Conservation (phyloP, 768 basidiomycete species). For the Xerocomellus amylosporus region DNA sequence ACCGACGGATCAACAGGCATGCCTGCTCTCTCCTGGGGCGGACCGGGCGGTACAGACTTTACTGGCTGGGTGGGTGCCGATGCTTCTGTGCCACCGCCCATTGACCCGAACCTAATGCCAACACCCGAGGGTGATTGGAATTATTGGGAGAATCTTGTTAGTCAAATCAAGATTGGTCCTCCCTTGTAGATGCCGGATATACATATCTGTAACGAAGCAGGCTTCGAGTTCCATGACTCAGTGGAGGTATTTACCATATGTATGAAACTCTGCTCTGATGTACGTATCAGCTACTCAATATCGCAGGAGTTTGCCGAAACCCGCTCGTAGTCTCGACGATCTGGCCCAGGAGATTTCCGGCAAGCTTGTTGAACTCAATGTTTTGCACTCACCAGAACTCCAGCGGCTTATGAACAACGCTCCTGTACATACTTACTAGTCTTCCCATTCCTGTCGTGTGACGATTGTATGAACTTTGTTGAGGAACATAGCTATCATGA, state of each 20-base stretch:
- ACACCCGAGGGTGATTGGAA: slow-evolving; percentile 68
- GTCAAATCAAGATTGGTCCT: slow-evolving; percentile 42
- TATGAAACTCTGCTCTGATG: slow-evolving; percentile 5
- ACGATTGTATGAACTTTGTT: too few species aligned
- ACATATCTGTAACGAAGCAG: slow-evolving; percentile 8
- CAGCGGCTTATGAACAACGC: neutral
- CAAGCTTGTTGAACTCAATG: neutral
- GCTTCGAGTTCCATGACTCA: slow-evolving; percentile 2
- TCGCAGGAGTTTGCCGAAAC: neutral
- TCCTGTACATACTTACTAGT: neutral
- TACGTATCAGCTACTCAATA: slow-evolving; percentile 5
- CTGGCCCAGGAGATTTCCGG: neutral
- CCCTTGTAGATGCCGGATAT: slow-evolving; percentile 23
- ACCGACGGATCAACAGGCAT: slow-evolving; percentile 49
- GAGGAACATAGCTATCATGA: neutral
- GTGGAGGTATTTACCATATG: slow-evolving; percentile 9
- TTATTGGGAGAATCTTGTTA: slow-evolving; percentile 82
- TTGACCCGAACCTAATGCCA: slow-evolving; percentile 45
- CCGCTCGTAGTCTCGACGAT: neutral
- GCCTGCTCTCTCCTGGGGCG: slow-evolving; percentile 56
- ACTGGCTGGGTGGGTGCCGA: slow-evolving; percentile 53
- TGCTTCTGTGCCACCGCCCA: slow-evolving; percentile 37
- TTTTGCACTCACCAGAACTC: neutral
- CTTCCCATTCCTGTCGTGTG: too few species aligned
- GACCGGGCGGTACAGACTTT: slow-evolving; percentile 54